These are phyloP conservation scores for Zasmidium cellare DNA, from an alignment of 2,329 filamentous ascomycete genomes.

Conservation along the genomic window DNA sequence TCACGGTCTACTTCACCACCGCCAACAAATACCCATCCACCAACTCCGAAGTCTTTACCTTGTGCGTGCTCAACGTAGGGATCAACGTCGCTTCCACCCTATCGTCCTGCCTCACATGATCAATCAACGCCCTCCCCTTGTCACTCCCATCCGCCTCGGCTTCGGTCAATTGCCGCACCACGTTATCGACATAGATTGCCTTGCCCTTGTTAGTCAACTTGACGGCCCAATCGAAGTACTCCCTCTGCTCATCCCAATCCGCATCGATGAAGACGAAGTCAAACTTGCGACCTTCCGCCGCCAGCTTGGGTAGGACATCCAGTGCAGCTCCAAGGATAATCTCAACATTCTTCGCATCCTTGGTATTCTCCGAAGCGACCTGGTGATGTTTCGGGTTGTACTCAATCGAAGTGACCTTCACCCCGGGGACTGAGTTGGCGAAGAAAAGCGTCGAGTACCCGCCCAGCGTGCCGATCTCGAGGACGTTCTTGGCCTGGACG, in stretches of 20 bases:
- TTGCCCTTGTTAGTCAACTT: slow-evolving; percentile 16
- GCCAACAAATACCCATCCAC: slow-evolving; percentile 23
- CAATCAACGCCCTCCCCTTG: slow-evolving; percentile 16
- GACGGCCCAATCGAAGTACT: slow-evolving; percentile 27
- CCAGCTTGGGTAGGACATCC: slow-evolving; percentile 22
- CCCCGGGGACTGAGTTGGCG: slow-evolving; percentile 39
- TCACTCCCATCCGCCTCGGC: slow-evolving; percentile 9
- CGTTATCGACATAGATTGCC: slow-evolving; percentile 27
- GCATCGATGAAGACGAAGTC: slow-evolving; percentile 31
- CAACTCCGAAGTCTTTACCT: slow-evolving; percentile 11
- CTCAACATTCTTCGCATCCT: slow-evolving; percentile 19
- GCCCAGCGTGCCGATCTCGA: slow-evolving; percentile 59
- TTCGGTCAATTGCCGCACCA: slow-evolving; percentile 21
- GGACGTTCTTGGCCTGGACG: slow-evolving; percentile 30
- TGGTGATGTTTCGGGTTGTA: slow-evolving; percentile 47
- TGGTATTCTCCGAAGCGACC: slow-evolving; percentile 40
- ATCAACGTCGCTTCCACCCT: slow-evolving; percentile 22
- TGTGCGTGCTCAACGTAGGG: slow-evolving; percentile 20
- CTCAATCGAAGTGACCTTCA: slow-evolving; percentile 54
- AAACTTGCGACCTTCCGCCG: slow-evolving; percentile 9
- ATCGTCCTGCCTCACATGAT: slow-evolving; percentile 16
- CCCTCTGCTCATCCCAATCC: slow-evolving; percentile 21
- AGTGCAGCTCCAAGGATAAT: slow-evolving; percentile 24
- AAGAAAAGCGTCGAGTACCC: slow-evolving; percentile 58
- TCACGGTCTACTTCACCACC: slow-evolving; percentile 11